A percentile compares a stretch with the other conserved stretches of the same genome.
Conservation (phyloP, 2,329 filamentous ascomycete species). For the Fusarium musae region DNA sequence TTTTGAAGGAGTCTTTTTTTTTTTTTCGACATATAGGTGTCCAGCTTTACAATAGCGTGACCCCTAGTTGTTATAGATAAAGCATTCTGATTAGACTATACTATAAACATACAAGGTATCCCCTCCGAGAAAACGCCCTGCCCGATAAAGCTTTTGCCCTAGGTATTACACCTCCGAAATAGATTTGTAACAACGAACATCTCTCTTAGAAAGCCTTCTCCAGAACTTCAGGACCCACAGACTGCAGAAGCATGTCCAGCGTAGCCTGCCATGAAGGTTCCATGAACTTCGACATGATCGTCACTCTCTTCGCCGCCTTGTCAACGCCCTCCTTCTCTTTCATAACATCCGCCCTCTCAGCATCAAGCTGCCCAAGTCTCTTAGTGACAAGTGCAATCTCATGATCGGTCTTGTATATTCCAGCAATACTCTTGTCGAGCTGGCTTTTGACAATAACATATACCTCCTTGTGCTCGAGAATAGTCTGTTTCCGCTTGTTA, state of each 20-base stretch:
- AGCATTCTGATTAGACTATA: not conserved
- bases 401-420: not conserved
- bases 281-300: not conserved
- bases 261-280: not conserved
- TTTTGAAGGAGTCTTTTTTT: not conserved
- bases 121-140: not conserved
- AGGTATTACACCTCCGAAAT: not conserved
- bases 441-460: not conserved
- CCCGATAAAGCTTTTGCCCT: not conserved
- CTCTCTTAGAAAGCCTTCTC: not conserved
- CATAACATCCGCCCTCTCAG: not conserved
- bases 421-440: not conserved
- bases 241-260: not conserved
- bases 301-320: not conserved
- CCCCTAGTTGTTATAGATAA: not conserved
- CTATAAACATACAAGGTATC: not conserved
- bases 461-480: not conserved
- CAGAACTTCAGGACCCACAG: not conserved
- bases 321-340: not conserved
- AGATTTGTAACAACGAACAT: not conserved
- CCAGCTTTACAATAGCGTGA: not conserved
- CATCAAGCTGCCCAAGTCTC: not conserved
- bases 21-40: accelerated
- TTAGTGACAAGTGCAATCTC: not conserved
- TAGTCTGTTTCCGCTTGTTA: not conserved